phyloP scores from a whole-genome alignment of 306 rosid species.

The Senna siamea region DNA sequence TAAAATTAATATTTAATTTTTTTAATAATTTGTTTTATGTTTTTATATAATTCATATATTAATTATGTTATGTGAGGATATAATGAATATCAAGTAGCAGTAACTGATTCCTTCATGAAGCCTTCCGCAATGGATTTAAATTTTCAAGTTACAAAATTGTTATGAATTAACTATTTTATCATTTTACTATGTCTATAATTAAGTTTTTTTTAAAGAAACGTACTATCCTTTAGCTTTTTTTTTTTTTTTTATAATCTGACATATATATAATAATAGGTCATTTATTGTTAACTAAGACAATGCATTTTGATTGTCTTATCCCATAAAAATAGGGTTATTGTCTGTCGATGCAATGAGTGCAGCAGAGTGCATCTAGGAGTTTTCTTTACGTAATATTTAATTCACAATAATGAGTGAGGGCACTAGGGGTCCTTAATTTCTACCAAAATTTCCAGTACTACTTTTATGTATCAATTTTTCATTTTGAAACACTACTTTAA shows the following conservation, averaged over 20 bases:
- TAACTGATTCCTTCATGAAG: not conserved
- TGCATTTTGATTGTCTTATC: not conserved
- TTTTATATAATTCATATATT: too few relatives aligned
- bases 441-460: not conserved
- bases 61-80: too few relatives aligned
- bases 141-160: not conserved
- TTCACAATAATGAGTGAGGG: constrained; percentile 40
- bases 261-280: too few relatives aligned
- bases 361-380: not conserved
- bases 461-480: too few relatives aligned
- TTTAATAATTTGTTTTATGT: too few relatives aligned
- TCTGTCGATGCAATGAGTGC: not conserved
- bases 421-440: not conserved
- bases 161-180: not conserved
- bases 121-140: not conserved
- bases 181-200: not conserved
- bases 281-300: too few relatives aligned
- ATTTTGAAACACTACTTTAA: too few relatives aligned
- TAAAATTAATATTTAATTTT: too few relatives aligned
- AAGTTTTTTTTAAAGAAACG: not conserved
- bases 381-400: not conserved
- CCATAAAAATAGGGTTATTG: not conserved
- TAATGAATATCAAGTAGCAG: not conserved
- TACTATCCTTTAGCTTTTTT: too few relatives aligned
- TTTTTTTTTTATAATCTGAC: too few relatives aligned